Base-by-base conservation (phyloP, 2,329 filamentous ascomycete genomes). In the Epichloe typhina region DNA sequence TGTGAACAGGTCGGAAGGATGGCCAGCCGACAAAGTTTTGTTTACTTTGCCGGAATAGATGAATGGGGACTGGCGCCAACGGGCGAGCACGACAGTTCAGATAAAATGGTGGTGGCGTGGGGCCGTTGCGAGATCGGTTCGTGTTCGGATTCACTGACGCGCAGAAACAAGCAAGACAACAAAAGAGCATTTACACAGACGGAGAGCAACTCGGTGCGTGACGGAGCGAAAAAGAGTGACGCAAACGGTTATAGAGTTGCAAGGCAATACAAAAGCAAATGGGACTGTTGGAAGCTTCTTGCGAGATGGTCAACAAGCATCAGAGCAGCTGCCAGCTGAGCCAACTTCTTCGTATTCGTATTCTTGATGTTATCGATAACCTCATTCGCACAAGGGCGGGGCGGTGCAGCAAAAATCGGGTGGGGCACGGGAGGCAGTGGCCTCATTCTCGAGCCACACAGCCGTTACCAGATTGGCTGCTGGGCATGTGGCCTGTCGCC, bases 401-500 rank as follows among this genome's bases (percentile, higher is more conserved):
- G 17, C 7, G 7, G 26, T 26, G 26, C 26, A 26, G 26, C 26
- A 8, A 26, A 26, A 26, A 44, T 47, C 15, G 23, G 48, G 17
- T 37, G 40, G 19, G 45, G 42, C 50, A 52, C 64, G 64, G 64
- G n/a, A n/a, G n/a, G n/a, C n/a, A n/a, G 49, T 67, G 64, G 66
- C 60, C 63, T 66, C 63, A 67, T 66, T 64, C 60, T 66, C 57
- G 57, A 56, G 57, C 58, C 60, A 62, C 38, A 36, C 41, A 56
- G 58, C 59, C 59, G 61, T 8, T 5, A 23, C n/a, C 17, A 33
- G 48, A 42, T 42, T 50, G 42, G 42, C 41, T 44, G 21, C 15
- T 31, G 31, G 33, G 8, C 13, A 37, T 49, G 5, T 44, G 47
- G 40, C 21, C 31, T 44, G 47, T 37, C 23, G 37, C 11, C 36